phyloP scores from a whole-genome alignment of 257 asterid species.

The Echium plantagineum region DNA sequence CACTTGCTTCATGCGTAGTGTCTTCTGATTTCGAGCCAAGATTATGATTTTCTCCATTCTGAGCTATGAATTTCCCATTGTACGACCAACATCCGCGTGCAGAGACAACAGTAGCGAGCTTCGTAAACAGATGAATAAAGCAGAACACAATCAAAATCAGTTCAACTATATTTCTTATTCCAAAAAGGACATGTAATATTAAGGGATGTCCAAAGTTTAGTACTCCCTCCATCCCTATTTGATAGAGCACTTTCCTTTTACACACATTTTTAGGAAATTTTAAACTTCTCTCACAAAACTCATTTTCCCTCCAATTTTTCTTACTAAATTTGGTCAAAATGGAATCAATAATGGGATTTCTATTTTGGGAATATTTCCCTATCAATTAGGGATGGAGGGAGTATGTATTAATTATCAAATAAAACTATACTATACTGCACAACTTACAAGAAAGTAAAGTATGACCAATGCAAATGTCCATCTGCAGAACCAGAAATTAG shows the following conservation, averaged over 20 bases:
- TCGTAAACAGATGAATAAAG: not conserved
- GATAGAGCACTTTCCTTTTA: too few relatives aligned
- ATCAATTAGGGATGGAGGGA: too few relatives aligned
- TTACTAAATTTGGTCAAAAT: too few relatives aligned
- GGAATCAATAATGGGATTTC: too few relatives aligned
- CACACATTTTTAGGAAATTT: too few relatives aligned
- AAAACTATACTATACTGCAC: too few relatives aligned
- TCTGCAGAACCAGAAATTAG: slow-evolving; percentile 30
- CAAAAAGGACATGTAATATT: too few relatives aligned
- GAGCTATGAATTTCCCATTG: slow-evolving; percentile 12
- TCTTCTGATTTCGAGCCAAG: slow-evolving; percentile 24
- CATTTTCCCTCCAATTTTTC: too few relatives aligned
- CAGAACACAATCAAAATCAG: not conserved
- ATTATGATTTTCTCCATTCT: slow-evolving; percentile 24
- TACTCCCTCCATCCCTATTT: too few relatives aligned
- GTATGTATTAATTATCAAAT: not conserved
- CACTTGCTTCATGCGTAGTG: not conserved
- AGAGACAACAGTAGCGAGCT: slow-evolving; percentile 65
- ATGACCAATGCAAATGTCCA: slow-evolving; percentile 79
- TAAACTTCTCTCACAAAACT: too few relatives aligned
- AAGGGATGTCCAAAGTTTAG: not conserved
- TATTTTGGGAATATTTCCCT: too few relatives aligned
- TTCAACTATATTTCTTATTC: not conserved
- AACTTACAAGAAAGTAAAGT: slow-evolving; percentile 64
- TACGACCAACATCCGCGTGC: slow-evolving; percentile 42